Percentiles rank a stretch among this genome's conserved stretches.
These are phyloP conservation scores for Irpex rosettiformis DNA, from an alignment of 1,284 basidiomycete genomes.

Conservation along the genomic window DNA sequence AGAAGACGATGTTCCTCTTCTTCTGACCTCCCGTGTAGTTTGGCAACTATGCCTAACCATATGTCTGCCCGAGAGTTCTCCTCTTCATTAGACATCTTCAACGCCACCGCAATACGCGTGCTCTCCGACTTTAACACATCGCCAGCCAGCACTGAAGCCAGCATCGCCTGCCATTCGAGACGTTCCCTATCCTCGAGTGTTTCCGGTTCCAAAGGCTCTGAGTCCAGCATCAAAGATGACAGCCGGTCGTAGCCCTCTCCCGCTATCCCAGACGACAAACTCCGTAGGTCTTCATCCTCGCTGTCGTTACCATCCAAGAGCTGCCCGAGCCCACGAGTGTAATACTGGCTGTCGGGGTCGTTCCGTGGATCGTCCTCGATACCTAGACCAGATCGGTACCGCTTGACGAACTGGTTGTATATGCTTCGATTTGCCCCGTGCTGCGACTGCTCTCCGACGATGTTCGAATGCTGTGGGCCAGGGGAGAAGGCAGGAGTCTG, in stretches of 20 bases:
- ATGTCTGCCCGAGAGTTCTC: constrained; percentile 65
- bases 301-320: constrained; percentile 71
- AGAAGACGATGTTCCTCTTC: constrained; percentile 82
- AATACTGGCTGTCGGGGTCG: constrained; percentile 74
- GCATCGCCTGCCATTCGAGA: constrained; percentile 93
- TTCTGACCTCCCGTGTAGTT: constrained; percentile 74
- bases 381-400: constrained; percentile 60
- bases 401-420: constrained; percentile 73
- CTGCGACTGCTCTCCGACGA: constrained; percentile 26
- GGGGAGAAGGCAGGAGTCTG: constrained; percentile 36
- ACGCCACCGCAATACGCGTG: constrained; percentile 76
- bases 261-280: constrained; percentile 35
- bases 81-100: constrained; percentile 62
- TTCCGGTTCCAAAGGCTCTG: constrained; percentile 56
- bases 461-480: constrained; percentile 17
- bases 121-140: constrained; percentile 94
- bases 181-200: constrained; percentile 76
- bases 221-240: constrained; percentile 52
- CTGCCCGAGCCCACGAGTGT: constrained; percentile 67
- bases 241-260: constrained; percentile 50
- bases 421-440: constrained; percentile 42
- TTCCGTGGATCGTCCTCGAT: constrained; percentile 63
- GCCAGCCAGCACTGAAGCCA: constrained; percentile 87
- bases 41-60: constrained; percentile 92
- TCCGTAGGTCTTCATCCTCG: constrained; percentile 64